phyloP scores from a whole-genome alignment of 345 rosid genomes.

The Gynandropsis gynandra region DNA sequence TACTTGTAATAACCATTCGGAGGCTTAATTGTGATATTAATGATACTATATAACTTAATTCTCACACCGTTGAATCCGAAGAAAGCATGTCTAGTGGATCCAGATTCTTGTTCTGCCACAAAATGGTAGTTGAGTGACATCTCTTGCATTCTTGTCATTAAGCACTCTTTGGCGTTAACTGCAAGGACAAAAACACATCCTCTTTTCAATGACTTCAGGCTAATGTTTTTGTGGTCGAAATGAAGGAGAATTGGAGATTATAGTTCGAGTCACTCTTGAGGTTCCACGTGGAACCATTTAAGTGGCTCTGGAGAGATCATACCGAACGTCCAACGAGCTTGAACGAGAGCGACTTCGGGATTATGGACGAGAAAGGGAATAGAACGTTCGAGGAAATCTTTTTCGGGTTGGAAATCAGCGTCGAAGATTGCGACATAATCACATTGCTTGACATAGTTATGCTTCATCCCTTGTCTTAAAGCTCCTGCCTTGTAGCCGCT shows the following conservation, averaged over 20 bases:
- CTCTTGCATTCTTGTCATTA: slow-evolving; percentile 49
- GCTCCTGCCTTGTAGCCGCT: slow-evolving; percentile 53
- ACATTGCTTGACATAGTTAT: slow-evolving; percentile 39
- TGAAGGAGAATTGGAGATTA: too few relatives aligned
- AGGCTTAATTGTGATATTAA: too few relatives aligned
- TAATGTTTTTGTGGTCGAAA: too few relatives aligned
- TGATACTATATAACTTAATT: background rate
- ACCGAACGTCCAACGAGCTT: slow-evolving; percentile 55
- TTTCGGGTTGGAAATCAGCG: slow-evolving; percentile 51
- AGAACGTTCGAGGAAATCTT: slow-evolving; percentile 38
- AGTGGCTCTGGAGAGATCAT: slow-evolving; percentile 13
- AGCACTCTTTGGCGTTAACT: slow-evolving; percentile 51
- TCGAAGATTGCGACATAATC: slow-evolving; percentile 39
- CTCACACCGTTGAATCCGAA: slow-evolving; percentile 52
- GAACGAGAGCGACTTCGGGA: slow-evolving; percentile 43
- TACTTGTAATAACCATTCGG: background rate
- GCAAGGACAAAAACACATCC: background rate
- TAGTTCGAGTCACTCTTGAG: too few relatives aligned
- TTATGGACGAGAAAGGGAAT: slow-evolving; percentile 39
- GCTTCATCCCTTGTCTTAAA: slow-evolving; percentile 54
- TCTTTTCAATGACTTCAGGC: too few relatives aligned
- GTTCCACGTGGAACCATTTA: too few relatives aligned
- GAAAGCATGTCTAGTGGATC: slow-evolving; percentile 46
- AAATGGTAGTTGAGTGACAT: slow-evolving; percentile 54
- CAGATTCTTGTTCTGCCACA: slow-evolving; percentile 47